Percentiles rank a stretch among this genome's conserved stretches.
phyloP scores from a whole-genome alignment of 352 stramenopile genomes.

The Pythium rhizo-oryzae region DNA sequence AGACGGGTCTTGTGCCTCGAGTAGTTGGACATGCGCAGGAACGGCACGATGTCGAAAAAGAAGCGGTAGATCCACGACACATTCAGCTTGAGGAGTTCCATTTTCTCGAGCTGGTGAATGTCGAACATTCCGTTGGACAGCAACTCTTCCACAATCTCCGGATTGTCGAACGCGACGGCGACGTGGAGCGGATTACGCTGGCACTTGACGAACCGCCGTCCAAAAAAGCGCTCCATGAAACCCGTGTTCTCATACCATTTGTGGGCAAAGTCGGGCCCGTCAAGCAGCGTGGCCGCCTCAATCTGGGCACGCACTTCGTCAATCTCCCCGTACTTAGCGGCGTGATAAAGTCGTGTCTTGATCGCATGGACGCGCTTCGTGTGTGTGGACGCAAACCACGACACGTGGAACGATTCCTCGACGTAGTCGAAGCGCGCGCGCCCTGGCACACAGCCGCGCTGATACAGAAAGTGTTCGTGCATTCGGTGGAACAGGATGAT shows the following conservation, averaged over 20 bases:
- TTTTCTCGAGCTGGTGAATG: constrained; percentile 71
- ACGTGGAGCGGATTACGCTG: constrained; percentile 80
- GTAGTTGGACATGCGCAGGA: constrained; percentile 54
- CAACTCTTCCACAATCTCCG: constrained; percentile 65
- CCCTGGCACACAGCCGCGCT: constrained; percentile 60
- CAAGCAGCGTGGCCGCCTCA: constrained; percentile 52
- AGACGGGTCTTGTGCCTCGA: constrained; percentile 35
- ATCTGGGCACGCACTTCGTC: constrained; percentile 52
- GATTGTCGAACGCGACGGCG: constrained; percentile 70
- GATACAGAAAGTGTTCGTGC: constrained; percentile 79
- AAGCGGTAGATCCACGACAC: constrained; percentile 70
- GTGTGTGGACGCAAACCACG: constrained; percentile 44
- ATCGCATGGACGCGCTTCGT: constrained; percentile 47
- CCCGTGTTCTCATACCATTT: constrained; percentile 57
- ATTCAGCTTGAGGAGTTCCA: constrained; percentile 70
- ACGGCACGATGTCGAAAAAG: constrained; percentile 62
- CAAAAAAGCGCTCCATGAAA: constrained; percentile 30
- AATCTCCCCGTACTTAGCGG: constrained; percentile 64
- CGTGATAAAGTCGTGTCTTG: constrained; percentile 62
- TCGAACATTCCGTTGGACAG: constrained; percentile 65
- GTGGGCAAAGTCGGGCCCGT: constrained; percentile 59
- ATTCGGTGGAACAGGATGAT: constrained; percentile 81
- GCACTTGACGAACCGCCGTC: constrained; percentile 36
- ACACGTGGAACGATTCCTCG: constrained; percentile 47
- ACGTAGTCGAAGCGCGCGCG: constrained; percentile 70